phyloP scores from a whole-genome alignment of 805 yeast genomes.

The Wickerhamiella slavikovae region DNA sequence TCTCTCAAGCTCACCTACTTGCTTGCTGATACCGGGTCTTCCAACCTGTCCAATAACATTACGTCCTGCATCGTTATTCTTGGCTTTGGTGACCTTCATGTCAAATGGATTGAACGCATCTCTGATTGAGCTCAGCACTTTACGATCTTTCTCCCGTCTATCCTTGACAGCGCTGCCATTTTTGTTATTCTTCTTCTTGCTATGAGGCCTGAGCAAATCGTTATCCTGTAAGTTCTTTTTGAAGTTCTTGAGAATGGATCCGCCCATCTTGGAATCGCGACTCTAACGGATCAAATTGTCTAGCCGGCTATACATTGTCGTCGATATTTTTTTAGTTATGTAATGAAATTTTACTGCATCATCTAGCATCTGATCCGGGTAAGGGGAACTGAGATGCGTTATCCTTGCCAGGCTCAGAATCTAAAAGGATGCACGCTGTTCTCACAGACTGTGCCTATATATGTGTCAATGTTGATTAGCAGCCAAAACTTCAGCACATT shows the following conservation, averaged over 20 bases:
- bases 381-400: too few relatives aligned
- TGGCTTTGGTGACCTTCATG: constrained; percentile 44
- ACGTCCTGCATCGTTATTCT: constrained; percentile 26
- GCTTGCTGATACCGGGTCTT: constrained; percentile 51
- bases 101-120: constrained; percentile 84
- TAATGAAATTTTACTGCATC: too few relatives aligned
- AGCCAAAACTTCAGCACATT: too few relatives aligned
- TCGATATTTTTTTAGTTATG: too few relatives aligned
- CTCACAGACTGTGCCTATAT: too few relatives aligned
- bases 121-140: constrained; percentile 40
- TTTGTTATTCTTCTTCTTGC: constrained; percentile 5
- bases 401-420: too few relatives aligned
- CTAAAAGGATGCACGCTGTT: too few relatives aligned
- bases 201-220: constrained; percentile 26
- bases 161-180: constrained; percentile 27
- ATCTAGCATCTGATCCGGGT: too few relatives aligned
- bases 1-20: constrained; percentile 45
- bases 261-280: too few relatives aligned
- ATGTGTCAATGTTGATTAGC: too few relatives aligned
- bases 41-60: constrained; percentile 11
- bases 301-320: too few relatives aligned
- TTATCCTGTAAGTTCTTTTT: constrained; percentile 29
- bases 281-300: too few relatives aligned
- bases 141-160: constrained; percentile 21
- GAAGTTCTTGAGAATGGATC: constrained; percentile 12